A percentile compares a stretch with the other conserved stretches of the same genome.
Evolutionary conservation across 192 early-diverging fungal species (phyloP).

Genomic region (Coemansia sp.): DNA sequence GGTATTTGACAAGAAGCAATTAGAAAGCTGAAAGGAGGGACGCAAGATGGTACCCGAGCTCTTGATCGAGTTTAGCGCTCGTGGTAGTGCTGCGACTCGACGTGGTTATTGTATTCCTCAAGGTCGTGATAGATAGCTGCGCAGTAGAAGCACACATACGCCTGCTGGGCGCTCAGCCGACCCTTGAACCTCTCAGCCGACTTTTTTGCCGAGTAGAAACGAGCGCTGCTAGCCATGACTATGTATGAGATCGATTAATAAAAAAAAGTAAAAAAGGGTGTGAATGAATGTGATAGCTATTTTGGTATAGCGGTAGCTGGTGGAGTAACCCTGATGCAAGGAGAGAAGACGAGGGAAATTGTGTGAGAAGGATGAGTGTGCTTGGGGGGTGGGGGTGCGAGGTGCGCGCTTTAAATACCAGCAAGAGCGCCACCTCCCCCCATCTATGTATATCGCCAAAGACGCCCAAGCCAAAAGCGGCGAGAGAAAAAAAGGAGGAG

Average conservation of each 20-base stretch:
- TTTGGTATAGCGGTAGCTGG: background rate
- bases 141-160: constrained; percentile 57
- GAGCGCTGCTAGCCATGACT: constrained; percentile 9
- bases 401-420: constrained; percentile 2
- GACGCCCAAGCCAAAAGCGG: background rate
- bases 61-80: constrained; percentile 29
- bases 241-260: background rate
- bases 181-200: constrained; percentile 17
- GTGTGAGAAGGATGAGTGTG: background rate
- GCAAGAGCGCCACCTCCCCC: background rate
- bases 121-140: constrained; percentile 48
- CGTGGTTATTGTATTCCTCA: constrained; percentile 48
- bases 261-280: background rate
- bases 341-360: no score
- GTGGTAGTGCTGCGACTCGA: constrained; percentile 53
- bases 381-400: background rate
- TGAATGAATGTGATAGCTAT: background rate
- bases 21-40: constrained; percentile 1
- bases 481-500: background rate
- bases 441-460: background rate
- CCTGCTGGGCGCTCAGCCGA: constrained; percentile 38
- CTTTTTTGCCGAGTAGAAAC: constrained; percentile 3
- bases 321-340: constrained; percentile 6
- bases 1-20: background rate
- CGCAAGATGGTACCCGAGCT: background rate